Base-by-base conservation (phyloP, 164 flowering plant species). In the Echeveria elegans region DNA sequence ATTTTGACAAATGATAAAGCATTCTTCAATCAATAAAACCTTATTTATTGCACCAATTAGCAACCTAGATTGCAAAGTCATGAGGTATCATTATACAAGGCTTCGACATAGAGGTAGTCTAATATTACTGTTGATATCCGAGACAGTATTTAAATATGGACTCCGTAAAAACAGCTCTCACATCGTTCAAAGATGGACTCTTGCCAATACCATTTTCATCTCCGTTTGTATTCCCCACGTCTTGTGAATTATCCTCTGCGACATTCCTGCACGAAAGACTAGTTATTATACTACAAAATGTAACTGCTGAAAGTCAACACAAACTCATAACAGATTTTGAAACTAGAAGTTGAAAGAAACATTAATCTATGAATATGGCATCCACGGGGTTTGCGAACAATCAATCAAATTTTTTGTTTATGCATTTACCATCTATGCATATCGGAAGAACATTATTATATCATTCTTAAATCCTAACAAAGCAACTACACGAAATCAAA, bases 151-250 rank as follows among this genome's bases (percentile, higher is more conserved):
- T 14, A 56, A 23, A 24, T 14, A 18, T 28, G 30, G 8, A 56
- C 32, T 28, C 12, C 61, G 12, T 28, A 56, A 26, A 26, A 56
- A 56, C 70, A 67, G 69, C 70, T 76, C 80, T 85, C 21, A 71
- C 78, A 76, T 85, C 84, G 67, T 70, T 87, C 21, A 71, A 74
- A 37, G 86, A 75, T 68, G 80, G 74, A 70, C 77, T 79, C 78
- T 74, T 88, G 63, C 71, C 77, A 74, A 64, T 65, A 72, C 66
- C 74, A 45, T 79, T 87, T 72, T 80, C 75, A 77, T 85, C 88
- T 63, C 73, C 85, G 74, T 75, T 78, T 68, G 84, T 74, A 66
- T 68, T 76, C 59, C 81, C 90, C 50, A 81, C 75, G 71, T 75
- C 81, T 23, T 67, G 65, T 30, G 85, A 72, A 66, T 47, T 77